phyloP scores from a whole-genome alignment of 2,329 filamentous ascomycete species.

The Neofusicoccum umdonicola region DNA sequence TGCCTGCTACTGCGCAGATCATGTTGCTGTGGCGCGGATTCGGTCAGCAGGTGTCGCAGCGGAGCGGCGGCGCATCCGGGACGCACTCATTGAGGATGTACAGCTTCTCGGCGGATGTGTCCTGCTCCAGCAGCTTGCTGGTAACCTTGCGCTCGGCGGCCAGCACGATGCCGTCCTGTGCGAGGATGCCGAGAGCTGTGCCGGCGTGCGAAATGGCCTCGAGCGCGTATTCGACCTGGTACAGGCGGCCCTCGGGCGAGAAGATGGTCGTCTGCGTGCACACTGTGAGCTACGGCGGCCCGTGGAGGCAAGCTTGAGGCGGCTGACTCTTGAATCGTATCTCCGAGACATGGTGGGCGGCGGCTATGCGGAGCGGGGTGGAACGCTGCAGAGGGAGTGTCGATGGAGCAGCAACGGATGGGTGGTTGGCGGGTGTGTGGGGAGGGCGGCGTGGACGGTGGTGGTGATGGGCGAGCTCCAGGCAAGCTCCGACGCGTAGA shows the following conservation, averaged over 20 bases:
- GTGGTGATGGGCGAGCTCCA: conserved; percentile 29
- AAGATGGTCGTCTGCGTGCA: conserved; percentile 88
- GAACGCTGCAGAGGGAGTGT: neutral
- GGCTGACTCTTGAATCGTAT: conserved; percentile 90
- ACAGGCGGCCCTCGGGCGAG: conserved; percentile 95
- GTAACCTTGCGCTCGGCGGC: conserved; percentile 98
- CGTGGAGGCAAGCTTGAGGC: conserved; percentile 71
- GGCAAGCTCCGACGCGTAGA: conserved; percentile 24
- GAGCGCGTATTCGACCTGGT: conserved; percentile 98
- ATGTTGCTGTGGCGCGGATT: conserved; percentile 70
- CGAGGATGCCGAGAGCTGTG: conserved; percentile 92
- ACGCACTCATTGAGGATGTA: conserved; percentile 97
- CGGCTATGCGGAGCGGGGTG: conserved; percentile 7
- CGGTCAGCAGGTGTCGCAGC: neutral
- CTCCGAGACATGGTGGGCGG: conserved; percentile 77
- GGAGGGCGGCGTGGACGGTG: conserved; percentile 23
- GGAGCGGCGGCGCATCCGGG: neutral
- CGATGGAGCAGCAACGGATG: conserved; percentile 21
- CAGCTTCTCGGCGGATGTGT: conserved; percentile 99
- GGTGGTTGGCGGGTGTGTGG: conserved; percentile 19
- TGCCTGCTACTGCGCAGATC: conserved; percentile 98
- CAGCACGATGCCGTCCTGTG: conserved; percentile 96
- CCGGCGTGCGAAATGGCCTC: conserved; percentile 98
- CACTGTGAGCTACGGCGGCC: conserved; percentile 72
- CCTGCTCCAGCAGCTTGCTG: conserved; percentile 97